phyloP scores from a whole-genome alignment of 139 green algal species.

The Closterium sp. region DNA sequence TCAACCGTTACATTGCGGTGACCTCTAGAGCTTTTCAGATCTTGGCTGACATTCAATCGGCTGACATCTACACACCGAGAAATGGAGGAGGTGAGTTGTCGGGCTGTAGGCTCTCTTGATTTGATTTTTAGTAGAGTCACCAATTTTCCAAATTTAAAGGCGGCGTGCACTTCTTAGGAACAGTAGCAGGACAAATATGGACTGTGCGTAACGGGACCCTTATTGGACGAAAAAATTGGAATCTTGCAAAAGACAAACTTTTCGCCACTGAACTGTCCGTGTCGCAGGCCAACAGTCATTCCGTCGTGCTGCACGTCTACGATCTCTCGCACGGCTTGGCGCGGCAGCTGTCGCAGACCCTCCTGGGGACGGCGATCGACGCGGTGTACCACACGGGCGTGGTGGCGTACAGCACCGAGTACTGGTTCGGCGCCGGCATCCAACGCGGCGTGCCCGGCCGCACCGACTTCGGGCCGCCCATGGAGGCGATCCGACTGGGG shows the following conservation, averaged over 20 bases:
- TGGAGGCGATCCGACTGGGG: conserved; percentile 46
- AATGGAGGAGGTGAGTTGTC: neutral
- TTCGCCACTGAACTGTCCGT: too few relatives aligned
- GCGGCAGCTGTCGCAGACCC: conserved; percentile 53
- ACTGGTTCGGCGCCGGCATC: conserved; percentile 51
- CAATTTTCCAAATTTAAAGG: neutral
- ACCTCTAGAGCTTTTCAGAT: neutral
- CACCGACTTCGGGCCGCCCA: conserved; percentile 44
- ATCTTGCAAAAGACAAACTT: too few relatives aligned
- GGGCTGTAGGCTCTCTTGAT: neutral
- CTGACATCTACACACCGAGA: neutral
- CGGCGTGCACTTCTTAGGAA: too few relatives aligned
- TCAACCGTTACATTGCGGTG: neutral
- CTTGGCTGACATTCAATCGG: neutral
- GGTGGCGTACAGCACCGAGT: conserved; percentile 53
- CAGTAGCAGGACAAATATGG: too few relatives aligned
- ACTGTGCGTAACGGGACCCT: too few relatives aligned
- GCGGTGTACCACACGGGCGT: conserved; percentile 56
- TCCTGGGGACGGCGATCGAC: conserved; percentile 69
- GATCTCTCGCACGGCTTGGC: conserved; percentile 77
- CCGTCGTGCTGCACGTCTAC: conserved; percentile 78
- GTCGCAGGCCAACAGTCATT: conserved; percentile 2
- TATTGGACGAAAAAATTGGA: too few relatives aligned
- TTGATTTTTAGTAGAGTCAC: neutral
- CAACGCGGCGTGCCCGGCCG: neutral